A percentile compares a stretch with the other conserved stretches of the same genome.
These are phyloP conservation scores for Asterophora parasitica DNA, from an alignment of 768 basidiomycete species.

Conservation along the genomic window DNA sequence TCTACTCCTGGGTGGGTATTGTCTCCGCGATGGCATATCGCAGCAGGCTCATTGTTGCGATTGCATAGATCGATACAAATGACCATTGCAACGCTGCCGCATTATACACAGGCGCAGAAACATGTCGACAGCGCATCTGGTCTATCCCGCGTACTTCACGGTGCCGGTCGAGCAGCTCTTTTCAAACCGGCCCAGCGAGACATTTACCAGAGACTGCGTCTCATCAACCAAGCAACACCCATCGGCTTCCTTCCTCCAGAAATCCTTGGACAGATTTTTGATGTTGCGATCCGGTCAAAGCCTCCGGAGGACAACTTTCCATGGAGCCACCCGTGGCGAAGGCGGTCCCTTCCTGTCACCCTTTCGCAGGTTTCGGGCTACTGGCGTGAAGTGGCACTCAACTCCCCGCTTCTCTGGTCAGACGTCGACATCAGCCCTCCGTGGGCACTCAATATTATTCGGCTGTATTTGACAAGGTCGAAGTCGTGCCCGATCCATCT, in stretches of 20 bases:
- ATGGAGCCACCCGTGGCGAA: conserved; percentile 2
- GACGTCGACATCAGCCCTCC: conserved; percentile 15
- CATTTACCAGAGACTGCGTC: conserved; percentile 3
- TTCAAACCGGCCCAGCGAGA: conserved; percentile 1
- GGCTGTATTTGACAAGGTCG: conserved; percentile 9
- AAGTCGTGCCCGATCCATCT: conserved; percentile 11
- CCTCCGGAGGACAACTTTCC: neutral
- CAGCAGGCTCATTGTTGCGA: too few species aligned
- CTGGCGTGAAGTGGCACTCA: conserved; percentile 16
- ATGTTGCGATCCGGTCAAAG: conserved; percentile 5
- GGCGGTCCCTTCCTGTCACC: conserved; percentile 5
- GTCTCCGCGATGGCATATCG: too few species aligned
- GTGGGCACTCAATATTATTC: conserved; percentile 11
- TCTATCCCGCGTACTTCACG: neutral
- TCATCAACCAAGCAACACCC: conserved; percentile 9
- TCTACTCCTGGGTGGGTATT: too few species aligned
- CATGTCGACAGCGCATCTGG: neutral
- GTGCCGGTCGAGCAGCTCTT: neutral
- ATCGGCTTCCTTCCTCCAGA: conserved; percentile 14
- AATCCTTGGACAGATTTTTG: conserved; percentile 12
- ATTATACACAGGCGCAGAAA: too few species aligned
- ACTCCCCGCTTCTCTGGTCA: conserved; percentile 14
- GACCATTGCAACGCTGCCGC: neutral
- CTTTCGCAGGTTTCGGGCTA: conserved; percentile 16
- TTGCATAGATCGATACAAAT: neutral